Base-by-base conservation (phyloP, 306 rosid species). In the Quercus parvula region DNA sequence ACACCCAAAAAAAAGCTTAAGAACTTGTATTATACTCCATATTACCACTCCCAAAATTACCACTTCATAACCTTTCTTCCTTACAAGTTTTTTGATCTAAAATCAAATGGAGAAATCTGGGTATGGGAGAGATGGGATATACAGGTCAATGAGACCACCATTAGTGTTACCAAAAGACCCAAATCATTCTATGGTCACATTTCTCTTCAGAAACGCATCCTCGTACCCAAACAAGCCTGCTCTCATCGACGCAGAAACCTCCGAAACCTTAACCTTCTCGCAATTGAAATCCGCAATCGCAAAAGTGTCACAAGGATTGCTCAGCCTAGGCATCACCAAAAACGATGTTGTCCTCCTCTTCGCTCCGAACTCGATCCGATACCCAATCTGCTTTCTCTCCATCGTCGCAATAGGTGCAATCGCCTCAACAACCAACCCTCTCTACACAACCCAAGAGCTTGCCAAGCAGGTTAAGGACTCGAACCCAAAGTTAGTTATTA, bases 91-190 rank as follows among this genome's bases (percentile, higher is more conserved):
- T 8, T 38, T 7, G 46, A 38, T 38, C 46, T 38, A 38, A 38
- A 38, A 38, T 38, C 46, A 38, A 68, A 93, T 94, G 99, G 95
- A 92, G 91, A 90, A 79, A 87, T 94, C 97, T 11, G 97, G 99
- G 0, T 91, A 83, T 56, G 94, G 99, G 33, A 84, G 88, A 1
- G 97, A 94, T 49, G 94, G 97, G 54, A 85, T 89, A 35, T 92
- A 82, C 86, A 77, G 97, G 84, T 94, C 98, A 2, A 86, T 84
- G 3, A 81, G 96, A 72, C 97, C 98, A 1, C 76, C 90, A 14
- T 74, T 87, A 5, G 46, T 30, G n/a, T 62, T 94, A 0, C 96
- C 98, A 57, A 76, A 54, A 0, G 82, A 89, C 15, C 85, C 86
- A 2, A 84, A 85, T 54, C 89, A 89, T 74, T 89, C 96, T 2